Evolutionary conservation across 2,329 filamentous ascomycete genomes (phyloP).

Genomic region (Chaetothyriales sp.): DNA sequence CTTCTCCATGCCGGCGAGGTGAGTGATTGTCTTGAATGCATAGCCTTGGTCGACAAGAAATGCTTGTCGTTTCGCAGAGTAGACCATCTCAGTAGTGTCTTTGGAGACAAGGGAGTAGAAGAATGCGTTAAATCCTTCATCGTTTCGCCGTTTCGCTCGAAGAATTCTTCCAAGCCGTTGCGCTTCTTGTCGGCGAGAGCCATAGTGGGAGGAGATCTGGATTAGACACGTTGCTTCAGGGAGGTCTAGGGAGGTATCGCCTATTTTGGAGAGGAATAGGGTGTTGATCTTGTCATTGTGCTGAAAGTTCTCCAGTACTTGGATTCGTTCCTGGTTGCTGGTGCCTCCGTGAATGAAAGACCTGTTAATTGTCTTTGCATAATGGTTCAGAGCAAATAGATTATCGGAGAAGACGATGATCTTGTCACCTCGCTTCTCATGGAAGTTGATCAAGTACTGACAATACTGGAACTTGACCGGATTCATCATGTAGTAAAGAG

Average conservation of each 20-base stretch:
- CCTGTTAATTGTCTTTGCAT: constrained; percentile 70
- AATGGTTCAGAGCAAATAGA: constrained; percentile 76
- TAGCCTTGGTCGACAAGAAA: constrained; percentile 97
- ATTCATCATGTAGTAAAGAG: constrained; percentile 87
- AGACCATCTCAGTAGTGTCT: constrained; percentile 95
- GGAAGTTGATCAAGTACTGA: constrained; percentile 96
- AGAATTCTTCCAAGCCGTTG: constrained; percentile 86
- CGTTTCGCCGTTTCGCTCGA: constrained; percentile 84
- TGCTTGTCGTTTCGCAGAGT: constrained; percentile 88
- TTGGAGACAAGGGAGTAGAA: constrained; percentile 97
- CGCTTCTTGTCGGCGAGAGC: constrained; percentile 89
- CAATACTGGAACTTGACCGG: constrained; percentile 93
- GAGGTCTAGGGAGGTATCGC: constrained; percentile 92
- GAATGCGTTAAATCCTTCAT: constrained; percentile 97
- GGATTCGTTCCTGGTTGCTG: constrained; percentile 66
- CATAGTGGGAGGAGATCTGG: constrained; percentile 94
- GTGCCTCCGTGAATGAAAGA: constrained; percentile 87
- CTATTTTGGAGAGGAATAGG: constrained; percentile 92
- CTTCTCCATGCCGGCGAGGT: constrained; percentile 77
- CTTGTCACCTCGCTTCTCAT: constrained; percentile 87
- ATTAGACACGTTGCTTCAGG: constrained; percentile 94
- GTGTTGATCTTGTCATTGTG: constrained; percentile 82
- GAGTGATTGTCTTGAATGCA: constrained; percentile 97
- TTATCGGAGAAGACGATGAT: constrained; percentile 98
- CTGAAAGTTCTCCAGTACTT: constrained; percentile 86